These are phyloP conservation scores for Cudoniella acicularis DNA, from an alignment of 495 filamentous ascomycete genomes.

Conservation along the genomic window DNA sequence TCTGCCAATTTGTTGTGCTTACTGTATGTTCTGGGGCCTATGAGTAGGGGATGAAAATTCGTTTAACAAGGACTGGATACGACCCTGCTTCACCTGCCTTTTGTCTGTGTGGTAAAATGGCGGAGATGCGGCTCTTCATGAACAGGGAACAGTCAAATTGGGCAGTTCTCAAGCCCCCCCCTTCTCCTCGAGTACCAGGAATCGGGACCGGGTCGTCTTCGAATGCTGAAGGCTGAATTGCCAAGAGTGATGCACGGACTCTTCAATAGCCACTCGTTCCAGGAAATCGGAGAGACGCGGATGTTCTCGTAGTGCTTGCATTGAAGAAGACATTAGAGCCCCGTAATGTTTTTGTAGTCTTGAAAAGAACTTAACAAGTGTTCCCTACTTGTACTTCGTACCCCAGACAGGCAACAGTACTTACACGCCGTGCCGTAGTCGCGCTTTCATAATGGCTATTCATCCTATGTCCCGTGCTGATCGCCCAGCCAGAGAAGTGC, in stretches of 20 bases:
- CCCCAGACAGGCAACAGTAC: too few relatives aligned
- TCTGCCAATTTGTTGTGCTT: neutral
- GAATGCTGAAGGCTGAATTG: neutral
- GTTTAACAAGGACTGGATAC: neutral
- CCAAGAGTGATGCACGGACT: neutral
- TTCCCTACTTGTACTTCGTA: too few relatives aligned
- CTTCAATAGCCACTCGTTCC: neutral
- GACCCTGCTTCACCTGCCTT: neutral
- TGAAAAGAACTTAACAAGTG: too few relatives aligned
- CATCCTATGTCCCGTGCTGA: neutral
- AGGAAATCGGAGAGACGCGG: neutral
- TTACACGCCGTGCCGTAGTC: too few relatives aligned
- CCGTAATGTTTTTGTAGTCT: too few relatives aligned
- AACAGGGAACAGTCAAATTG: neutral
- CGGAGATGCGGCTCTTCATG: neutral
- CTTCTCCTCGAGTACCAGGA: neutral
- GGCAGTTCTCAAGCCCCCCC: neutral
- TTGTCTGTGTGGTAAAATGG: neutral
- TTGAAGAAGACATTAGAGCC: too few relatives aligned
- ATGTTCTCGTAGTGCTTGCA: neutral
- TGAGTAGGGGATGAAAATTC: neutral
- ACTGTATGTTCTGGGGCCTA: neutral
- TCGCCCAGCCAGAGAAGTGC: neutral
- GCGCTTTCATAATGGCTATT: too few relatives aligned
- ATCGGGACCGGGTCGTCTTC: neutral